Evolutionary conservation across 768 basidiomycete species (phyloP).

Genomic region (Boletales sp.): DNA sequence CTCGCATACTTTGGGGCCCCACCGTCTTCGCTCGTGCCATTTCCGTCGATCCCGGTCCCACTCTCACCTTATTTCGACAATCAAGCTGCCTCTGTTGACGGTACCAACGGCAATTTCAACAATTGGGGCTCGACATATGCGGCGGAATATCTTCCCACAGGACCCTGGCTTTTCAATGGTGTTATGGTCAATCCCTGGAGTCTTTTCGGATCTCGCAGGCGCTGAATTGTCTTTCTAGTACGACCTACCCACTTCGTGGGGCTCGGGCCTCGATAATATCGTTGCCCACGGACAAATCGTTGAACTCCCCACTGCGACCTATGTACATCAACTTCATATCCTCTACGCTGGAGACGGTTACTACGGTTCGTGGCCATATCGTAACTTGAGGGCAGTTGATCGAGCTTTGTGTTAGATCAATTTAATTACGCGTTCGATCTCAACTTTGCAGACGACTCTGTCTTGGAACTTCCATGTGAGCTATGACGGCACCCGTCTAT

Average conservation of each 20-base stretch:
- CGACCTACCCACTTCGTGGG: slow-evolving; percentile 41
- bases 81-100: slow-evolving; percentile 40
- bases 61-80: slow-evolving; percentile 36
- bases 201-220: neutral
- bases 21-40: slow-evolving; percentile 17
- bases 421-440: slow-evolving; percentile 34
- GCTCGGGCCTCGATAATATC: slow-evolving; percentile 41
- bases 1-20: slow-evolving; percentile 16
- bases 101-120: slow-evolving; percentile 39
- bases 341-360: slow-evolving; percentile 43
- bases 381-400: neutral
- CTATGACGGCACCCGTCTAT: neutral
- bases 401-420: slow-evolving; percentile 19
- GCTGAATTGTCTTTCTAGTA: slow-evolving; percentile 31
- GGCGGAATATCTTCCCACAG: slow-evolving; percentile 38
- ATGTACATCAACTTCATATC: slow-evolving; percentile 46
- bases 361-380: slow-evolving; percentile 24
- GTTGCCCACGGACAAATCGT: slow-evolving; percentile 42
- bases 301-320: slow-evolving; percentile 28
- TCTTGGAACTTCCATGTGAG: slow-evolving; percentile 34
- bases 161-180: slow-evolving; percentile 37
- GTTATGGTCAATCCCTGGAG: slow-evolving; percentile 30
- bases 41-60: slow-evolving; percentile 32
- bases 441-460: slow-evolving; percentile 36
- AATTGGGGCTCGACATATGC: slow-evolving; percentile 37